Percentiles rank a stretch among this genome's conserved stretches.
Evolutionary conservation across 2,329 filamentous ascomycete genomes (phyloP).

Genomic region (Trichoderma atrobrunneum): DNA sequence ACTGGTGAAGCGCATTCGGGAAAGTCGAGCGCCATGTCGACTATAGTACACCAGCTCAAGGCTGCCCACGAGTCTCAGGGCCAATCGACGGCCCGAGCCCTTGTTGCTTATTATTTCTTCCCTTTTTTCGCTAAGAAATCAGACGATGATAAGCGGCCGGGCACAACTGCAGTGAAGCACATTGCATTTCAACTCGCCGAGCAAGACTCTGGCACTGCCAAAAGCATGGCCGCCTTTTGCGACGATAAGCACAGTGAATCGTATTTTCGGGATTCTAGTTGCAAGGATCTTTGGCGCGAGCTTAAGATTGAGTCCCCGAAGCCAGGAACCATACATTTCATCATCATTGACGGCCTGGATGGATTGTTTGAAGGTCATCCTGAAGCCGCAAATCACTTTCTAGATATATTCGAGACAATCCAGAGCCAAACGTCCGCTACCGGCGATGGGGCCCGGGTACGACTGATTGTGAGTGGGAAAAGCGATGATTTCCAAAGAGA

Average conservation of each 20-base stretch:
- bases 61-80: neutral
- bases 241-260: neutral
- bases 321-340: neutral
- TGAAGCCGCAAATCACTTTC: neutral
- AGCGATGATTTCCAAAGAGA: neutral
- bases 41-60: neutral
- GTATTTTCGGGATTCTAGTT: neutral
- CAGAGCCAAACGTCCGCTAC: neutral
- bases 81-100: neutral
- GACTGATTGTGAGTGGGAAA: neutral
- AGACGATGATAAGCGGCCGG: neutral
- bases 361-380: neutral
- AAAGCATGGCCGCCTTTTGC: neutral
- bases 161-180: neutral
- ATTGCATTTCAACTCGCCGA: neutral
- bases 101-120: neutral
- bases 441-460: neutral
- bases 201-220: neutral
- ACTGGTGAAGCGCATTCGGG: neutral
- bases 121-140: neutral
- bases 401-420: neutral
- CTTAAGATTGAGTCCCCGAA: neutral
- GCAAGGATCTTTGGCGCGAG: neutral
- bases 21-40: neutral
- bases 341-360: neutral